Percentiles rank a stretch among this genome's conserved stretches.
Evolutionary conservation across 2,329 filamentous ascomycete species (phyloP).

Genomic region (Diaporthe vexans): DNA sequence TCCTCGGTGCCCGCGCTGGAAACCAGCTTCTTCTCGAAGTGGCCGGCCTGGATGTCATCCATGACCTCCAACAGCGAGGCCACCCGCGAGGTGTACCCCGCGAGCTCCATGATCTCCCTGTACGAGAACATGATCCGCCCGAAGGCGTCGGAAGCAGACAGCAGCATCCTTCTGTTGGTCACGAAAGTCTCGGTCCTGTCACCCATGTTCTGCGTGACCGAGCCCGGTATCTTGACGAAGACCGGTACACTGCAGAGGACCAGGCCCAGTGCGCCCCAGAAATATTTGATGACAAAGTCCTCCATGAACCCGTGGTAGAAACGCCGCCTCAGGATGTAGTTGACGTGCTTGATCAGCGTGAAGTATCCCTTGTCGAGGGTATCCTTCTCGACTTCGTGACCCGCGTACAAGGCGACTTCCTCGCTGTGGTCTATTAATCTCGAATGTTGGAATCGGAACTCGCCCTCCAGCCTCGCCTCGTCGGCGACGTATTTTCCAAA

Average conservation of each 20-base stretch:
- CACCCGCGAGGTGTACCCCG: constrained; percentile 94
- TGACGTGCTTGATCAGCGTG: constrained; percentile 98
- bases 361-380: constrained; percentile 98
- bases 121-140: constrained; percentile 98
- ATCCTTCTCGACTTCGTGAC: constrained; percentile 95
- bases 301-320: constrained; percentile 99
- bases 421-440: constrained; percentile 96
- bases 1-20: constrained; percentile 86
- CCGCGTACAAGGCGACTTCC: constrained; percentile 91
- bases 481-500: constrained; percentile 99
- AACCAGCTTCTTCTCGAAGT: constrained; percentile 96
- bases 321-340: constrained; percentile 88
- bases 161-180: constrained; percentile 90
- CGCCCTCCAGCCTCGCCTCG: constrained; percentile 92
- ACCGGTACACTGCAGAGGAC: constrained; percentile 94
- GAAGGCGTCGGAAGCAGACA: constrained; percentile 95
- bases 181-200: constrained; percentile 85
- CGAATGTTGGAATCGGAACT: constrained; percentile 96
- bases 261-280: constrained; percentile 95
- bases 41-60: constrained; percentile 89
- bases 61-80: constrained; percentile 92
- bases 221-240: constrained; percentile 91
- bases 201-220: constrained; percentile 75
- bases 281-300: constrained; percentile 99
- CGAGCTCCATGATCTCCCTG: constrained; percentile 95